These are phyloP conservation scores for Sporisorium iseilematis-ciliati DNA, from an alignment of 1,284 basidiomycete genomes.

Conservation along the genomic window DNA sequence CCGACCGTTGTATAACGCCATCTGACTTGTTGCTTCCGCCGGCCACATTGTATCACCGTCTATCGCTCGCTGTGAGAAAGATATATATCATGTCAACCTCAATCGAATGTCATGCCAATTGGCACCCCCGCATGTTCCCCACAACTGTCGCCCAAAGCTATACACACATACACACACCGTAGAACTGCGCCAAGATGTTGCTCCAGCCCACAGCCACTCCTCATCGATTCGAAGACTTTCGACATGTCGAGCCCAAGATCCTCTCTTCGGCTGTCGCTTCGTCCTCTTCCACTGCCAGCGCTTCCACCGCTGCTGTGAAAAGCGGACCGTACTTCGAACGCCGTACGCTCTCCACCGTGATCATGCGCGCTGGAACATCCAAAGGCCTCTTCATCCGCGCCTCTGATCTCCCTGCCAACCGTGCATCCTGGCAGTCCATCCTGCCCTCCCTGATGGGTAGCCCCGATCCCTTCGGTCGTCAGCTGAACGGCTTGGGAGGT, in stretches of 20 bases:
- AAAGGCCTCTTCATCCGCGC: conserved; percentile 81
- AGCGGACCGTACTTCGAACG: conserved; percentile 10
- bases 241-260: conserved; percentile 19
- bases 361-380: conserved; percentile 78
- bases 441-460: conserved; percentile 75
- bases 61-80: too few species aligned
- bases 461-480: conserved; percentile 81
- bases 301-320: too few species aligned
- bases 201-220: conserved; percentile 8
- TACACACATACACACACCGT: background rate
- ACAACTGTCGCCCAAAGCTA: too few species aligned
- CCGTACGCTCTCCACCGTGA: background rate
- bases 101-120: too few species aligned
- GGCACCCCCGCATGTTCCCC: too few species aligned
- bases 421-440: conserved; percentile 14
- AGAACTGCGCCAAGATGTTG: background rate
- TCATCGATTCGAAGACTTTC: conserved; percentile 13
- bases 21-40: too few species aligned
- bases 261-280: background rate
- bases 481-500: conserved; percentile 80
- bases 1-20: too few species aligned
- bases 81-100: too few species aligned
- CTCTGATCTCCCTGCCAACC: conserved; percentile 62
- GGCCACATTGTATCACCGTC: too few species aligned
- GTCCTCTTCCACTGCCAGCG: background rate